A percentile compares a stretch with the other conserved stretches of the same genome.
phyloP scores from a whole-genome alignment of 2,329 filamentous ascomycete genomes.

The Byssochlamys sp. region DNA sequence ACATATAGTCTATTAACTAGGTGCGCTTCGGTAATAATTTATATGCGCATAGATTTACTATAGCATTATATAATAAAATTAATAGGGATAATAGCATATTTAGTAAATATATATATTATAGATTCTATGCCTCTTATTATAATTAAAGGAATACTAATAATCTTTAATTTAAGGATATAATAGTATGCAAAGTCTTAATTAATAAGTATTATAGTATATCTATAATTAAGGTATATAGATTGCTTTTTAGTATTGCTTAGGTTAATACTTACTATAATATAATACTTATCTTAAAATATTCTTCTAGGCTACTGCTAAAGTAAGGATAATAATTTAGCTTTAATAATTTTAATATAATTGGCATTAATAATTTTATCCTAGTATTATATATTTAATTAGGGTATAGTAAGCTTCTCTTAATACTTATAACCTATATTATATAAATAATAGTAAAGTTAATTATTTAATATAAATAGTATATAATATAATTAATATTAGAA shows the following conservation, averaged over 20 bases:
- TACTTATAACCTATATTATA: background rate
- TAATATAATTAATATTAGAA: background rate
- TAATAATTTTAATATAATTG: background rate
- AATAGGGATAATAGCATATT: background rate
- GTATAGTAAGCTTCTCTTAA: background rate
- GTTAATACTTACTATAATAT: background rate
- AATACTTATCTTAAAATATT: background rate
- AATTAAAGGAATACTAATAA: background rate
- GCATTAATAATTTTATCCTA: background rate
- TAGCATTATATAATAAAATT: background rate
- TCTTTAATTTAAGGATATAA: background rate
- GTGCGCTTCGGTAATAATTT: background rate
- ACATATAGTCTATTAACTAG: background rate
- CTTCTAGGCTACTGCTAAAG: background rate
- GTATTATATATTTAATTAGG: background rate
- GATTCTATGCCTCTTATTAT: background rate
- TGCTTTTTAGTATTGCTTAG: background rate
- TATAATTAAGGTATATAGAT: background rate
- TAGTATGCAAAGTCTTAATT: background rate
- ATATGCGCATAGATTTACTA: background rate
- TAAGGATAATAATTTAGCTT: background rate
- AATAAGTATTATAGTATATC: background rate
- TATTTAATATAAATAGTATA: background rate
- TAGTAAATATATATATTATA: background rate
- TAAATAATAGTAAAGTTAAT: background rate